Conservation (phyloP, 1,139 yeast species). For the Hanseniaspora uvarum region DNA sequence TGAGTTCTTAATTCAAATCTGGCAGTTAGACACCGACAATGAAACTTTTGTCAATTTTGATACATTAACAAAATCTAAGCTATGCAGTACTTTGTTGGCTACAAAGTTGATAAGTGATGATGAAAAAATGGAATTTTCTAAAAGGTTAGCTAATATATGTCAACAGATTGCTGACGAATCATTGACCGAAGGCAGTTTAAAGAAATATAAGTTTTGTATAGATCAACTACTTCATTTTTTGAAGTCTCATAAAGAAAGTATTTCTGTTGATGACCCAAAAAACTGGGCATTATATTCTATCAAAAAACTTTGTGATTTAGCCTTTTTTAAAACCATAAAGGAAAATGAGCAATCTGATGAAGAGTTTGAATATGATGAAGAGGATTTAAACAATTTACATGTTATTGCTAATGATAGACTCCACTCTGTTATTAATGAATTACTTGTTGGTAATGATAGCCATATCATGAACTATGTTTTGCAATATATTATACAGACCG, state of each 20-base stretch:
- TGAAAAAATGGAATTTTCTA: not conserved
- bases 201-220: constrained; percentile 52
- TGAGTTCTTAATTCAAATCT: constrained; percentile 40
- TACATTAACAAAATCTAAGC: constrained; percentile 61
- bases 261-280: constrained; percentile 24
- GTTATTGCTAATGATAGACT: constrained; percentile 49
- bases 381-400: constrained; percentile 26
- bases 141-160: constrained; percentile 21
- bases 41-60: constrained; percentile 66
- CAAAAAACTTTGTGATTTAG: constrained; percentile 41
- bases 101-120: constrained; percentile 23
- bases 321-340: constrained; percentile 41
- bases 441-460: constrained; percentile 38
- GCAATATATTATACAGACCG: constrained; percentile 29
- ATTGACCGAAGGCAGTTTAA: constrained; percentile 30
- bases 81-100: constrained; percentile 44
- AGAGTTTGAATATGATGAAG: constrained; percentile 18
- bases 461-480: constrained; percentile 31
- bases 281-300: constrained; percentile 44
- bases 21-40: constrained; percentile 2
- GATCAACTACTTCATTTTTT: constrained; percentile 56
- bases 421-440: constrained; percentile 53
- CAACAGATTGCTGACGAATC: constrained; percentile 20
- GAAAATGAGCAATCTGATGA: constrained; percentile 16
- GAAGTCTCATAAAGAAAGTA: constrained; percentile 37